phyloP scores from a whole-genome alignment of 192 early-diverging fungal genomes.

The Paraglomus brasilianum region DNA sequence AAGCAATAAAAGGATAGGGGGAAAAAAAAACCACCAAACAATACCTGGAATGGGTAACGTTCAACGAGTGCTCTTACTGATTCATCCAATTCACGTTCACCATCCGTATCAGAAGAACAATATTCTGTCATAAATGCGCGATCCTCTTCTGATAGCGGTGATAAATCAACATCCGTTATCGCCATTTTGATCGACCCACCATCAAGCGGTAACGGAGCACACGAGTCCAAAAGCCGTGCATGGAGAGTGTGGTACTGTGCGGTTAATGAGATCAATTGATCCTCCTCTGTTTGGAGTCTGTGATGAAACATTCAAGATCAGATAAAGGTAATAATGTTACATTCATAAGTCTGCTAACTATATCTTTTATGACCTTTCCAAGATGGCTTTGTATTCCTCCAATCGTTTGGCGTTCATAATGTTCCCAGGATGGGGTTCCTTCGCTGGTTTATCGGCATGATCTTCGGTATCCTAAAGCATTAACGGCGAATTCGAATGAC shows the following conservation, averaged over 20 bases:
- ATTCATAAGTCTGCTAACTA: no score
- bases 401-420: constrained; percentile 33
- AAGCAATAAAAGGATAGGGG: not conserved
- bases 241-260: constrained; percentile 11
- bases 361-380: constrained; percentile 28
- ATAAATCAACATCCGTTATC: constrained; percentile 16
- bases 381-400: constrained; percentile 29
- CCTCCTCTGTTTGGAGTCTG: constrained; percentile 28
- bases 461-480: no score
- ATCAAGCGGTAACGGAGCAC: not conserved
- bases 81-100: not conserved
- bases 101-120: constrained; percentile 12
- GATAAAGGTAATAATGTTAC: not conserved
- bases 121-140: constrained; percentile 28
- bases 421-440: constrained; percentile 47
- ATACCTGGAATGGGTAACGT: no score
- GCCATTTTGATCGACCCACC: not conserved
- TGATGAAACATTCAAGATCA: not conserved
- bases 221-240: constrained; percentile 17
- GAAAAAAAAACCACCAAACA: no score
- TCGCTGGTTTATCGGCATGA: not conserved
- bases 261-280: constrained; percentile 18
- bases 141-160: constrained; percentile 27
- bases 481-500: no score
- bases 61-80: no score